Conservation (phyloP, 163 green algal genomes). For the Chlorella variabilis region DNA sequence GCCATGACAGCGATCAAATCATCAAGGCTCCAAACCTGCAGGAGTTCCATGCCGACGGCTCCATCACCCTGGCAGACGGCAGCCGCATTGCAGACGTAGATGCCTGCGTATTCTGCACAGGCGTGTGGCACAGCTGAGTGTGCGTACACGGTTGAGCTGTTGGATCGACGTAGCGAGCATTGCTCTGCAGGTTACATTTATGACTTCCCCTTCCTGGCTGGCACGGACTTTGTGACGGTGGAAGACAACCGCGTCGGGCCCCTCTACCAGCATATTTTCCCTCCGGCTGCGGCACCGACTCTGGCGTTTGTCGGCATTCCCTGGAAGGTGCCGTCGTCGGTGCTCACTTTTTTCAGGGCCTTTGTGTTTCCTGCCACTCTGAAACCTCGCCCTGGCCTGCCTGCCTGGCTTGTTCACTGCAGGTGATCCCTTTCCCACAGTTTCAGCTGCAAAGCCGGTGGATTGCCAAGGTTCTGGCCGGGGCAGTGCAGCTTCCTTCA, state of each 20-base stretch:
- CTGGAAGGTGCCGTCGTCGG: slow-evolving; percentile 84
- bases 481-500: slow-evolving; percentile 30
- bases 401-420: slow-evolving; percentile 31
- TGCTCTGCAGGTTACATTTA: slow-evolving; percentile 82
- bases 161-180: too few relatives aligned
- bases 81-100: slow-evolving; percentile 64
- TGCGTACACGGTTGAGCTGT: too few relatives aligned
- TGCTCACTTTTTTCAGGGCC: too few relatives aligned
- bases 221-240: slow-evolving; percentile 27
- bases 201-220: slow-evolving; percentile 83
- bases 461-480: slow-evolving; percentile 51
- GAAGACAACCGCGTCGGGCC: slow-evolving; percentile 61
- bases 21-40: slow-evolving; percentile 26
- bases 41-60: slow-evolving; percentile 66
- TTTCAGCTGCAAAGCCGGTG: slow-evolving; percentile 71
- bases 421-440: slow-evolving; percentile 83
- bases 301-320: slow-evolving; percentile 90
- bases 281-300: slow-evolving; percentile 56
- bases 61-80: slow-evolving; percentile 75
- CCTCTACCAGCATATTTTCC: slow-evolving; percentile 87
- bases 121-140: too few relatives aligned
- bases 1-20: background rate
- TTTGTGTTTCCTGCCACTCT: too few relatives aligned
- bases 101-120: slow-evolving; percentile 88
- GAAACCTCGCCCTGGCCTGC: too few relatives aligned